A percentile compares a stretch with the other conserved stretches of the same genome.
phyloP scores from a whole-genome alignment of 371 early-diverging fungal species.

The Mucor piriformis region DNA sequence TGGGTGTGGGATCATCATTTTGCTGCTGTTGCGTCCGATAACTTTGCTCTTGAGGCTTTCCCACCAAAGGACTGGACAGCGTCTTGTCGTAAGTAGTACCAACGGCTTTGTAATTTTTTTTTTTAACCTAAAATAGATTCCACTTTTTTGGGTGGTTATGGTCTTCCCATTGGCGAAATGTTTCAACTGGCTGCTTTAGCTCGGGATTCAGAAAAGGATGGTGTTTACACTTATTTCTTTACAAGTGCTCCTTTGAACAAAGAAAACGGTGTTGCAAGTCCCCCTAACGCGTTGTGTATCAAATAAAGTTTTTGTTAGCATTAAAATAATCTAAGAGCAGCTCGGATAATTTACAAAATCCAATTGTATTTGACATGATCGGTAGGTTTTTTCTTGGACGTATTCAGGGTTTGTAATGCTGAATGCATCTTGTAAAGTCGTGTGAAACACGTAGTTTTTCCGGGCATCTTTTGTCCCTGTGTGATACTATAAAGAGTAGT shows the following conservation, averaged over 20 bases:
- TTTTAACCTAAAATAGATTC: constrained; percentile 25
- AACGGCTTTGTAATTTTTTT: not conserved
- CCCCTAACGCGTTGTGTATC: constrained; percentile 48
- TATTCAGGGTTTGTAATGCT: no score
- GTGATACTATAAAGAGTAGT: no score
- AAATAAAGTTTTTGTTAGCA: no score
- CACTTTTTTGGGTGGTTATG: constrained; percentile 41
- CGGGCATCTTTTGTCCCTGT: no score
- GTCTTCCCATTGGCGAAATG: constrained; percentile 52
- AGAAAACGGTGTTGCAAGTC: constrained; percentile 41
- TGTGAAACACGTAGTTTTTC: no score
- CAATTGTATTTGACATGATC: no score
- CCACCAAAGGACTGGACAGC: constrained; percentile 28
- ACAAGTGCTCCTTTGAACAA: constrained; percentile 51
- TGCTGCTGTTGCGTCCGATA: constrained; percentile 45
- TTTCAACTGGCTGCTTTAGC: constrained; percentile 43
- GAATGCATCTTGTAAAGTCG: no score
- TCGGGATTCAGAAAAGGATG: constrained; percentile 42
- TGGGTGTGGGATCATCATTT: constrained; percentile 55
- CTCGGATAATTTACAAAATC: no score
- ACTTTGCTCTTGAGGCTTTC: constrained; percentile 42
- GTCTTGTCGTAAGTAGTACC: constrained; percentile 30
- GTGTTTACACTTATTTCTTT: constrained; percentile 40
- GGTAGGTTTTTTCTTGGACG: no score
- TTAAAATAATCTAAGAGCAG: no score